Percentiles rank a stretch among this genome's conserved stretches.
These are phyloP conservation scores for Cornus florida DNA, from an alignment of 148 eudicot species.

Conservation along the genomic window DNA sequence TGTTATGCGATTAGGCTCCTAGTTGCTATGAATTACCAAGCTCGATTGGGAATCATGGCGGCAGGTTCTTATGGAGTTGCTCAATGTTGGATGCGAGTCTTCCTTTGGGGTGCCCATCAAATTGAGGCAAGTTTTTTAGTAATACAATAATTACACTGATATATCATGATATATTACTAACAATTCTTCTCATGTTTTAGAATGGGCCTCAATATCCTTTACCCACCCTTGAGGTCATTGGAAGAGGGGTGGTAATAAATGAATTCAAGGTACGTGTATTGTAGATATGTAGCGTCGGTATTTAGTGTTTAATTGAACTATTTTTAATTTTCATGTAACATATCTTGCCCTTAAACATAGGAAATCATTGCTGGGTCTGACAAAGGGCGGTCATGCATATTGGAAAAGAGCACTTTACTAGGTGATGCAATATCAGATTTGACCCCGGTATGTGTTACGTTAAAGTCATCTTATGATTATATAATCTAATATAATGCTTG, in stretches of 20 bases:
- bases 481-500: not conserved
- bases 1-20: slow-evolving; percentile 30
- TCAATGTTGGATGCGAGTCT: slow-evolving; percentile 32
- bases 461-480: too few species aligned
- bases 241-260: slow-evolving; percentile 20
- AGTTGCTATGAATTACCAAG: slow-evolving; percentile 34
- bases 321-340: not conserved
- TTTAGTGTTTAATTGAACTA: not conserved
- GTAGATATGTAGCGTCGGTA: not conserved
- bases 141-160: too few species aligned
- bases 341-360: slow-evolving; percentile 11
- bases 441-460: slow-evolving; percentile 20
- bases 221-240: slow-evolving; percentile 31
- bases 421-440: slow-evolving; percentile 41
- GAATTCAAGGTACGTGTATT: slow-evolving; percentile 26
- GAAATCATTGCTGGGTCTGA: slow-evolving; percentile 20
- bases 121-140: slow-evolving; percentile 20
- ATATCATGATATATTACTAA: not conserved
- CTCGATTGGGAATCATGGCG: slow-evolving; percentile 37
- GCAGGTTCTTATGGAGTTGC: slow-evolving; percentile 42
- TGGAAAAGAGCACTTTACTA: slow-evolving; percentile 22
- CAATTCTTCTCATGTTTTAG: slow-evolving; percentile 10
- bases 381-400: not conserved
- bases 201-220: slow-evolving; percentile 34
- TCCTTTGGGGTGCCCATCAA: slow-evolving; percentile 37